Percentiles rank a stretch among this genome's conserved stretches.
Conservation (phyloP, 2,329 filamentous ascomycete species). For the Trichophyton equinum region DNA sequence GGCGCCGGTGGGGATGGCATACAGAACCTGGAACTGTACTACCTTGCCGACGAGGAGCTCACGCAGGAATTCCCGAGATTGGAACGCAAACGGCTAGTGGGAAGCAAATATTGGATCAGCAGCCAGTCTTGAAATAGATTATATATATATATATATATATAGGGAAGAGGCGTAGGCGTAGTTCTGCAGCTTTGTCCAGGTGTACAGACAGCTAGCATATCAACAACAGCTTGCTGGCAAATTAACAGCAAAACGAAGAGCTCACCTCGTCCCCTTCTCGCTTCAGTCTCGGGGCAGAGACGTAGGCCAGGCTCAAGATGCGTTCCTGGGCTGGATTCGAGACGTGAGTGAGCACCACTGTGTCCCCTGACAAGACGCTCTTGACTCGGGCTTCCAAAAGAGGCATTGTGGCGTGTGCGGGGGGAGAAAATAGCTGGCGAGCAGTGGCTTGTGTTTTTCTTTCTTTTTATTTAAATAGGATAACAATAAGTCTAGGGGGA, state of each 20-base stretch:
- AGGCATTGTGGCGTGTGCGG: constrained; percentile 20
- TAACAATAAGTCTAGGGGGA: not conserved
- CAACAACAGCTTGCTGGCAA: not conserved
- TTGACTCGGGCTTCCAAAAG: constrained; percentile 62
- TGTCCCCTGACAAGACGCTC: constrained; percentile 87
- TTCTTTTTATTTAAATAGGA: not conserved
- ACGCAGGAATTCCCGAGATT: constrained; percentile 86
- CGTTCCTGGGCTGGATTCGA: constrained; percentile 74
- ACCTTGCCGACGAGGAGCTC: constrained; percentile 73
- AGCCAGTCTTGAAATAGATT: not conserved
- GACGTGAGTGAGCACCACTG: constrained; percentile 67
- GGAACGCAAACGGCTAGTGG: constrained; percentile 66
- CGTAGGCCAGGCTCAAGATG: constrained; percentile 79
- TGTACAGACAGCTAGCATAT: no score
- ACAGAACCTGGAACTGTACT: constrained; percentile 72
- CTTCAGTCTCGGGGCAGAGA: constrained; percentile 72
- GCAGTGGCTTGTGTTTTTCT: not conserved
- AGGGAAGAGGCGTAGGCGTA: not conserved
- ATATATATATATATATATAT: not conserved
- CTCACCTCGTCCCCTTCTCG: constrained; percentile 74
- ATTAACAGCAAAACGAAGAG: not conserved
- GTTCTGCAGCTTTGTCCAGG: no score
- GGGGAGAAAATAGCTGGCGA: not conserved
- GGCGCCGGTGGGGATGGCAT: constrained; percentile 64
- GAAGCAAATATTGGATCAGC: not conserved